Percentiles rank a stretch among this genome's conserved stretches.
phyloP scores from a whole-genome alignment of 2,329 filamentous ascomycete genomes.

The Whalleya microplaca region DNA sequence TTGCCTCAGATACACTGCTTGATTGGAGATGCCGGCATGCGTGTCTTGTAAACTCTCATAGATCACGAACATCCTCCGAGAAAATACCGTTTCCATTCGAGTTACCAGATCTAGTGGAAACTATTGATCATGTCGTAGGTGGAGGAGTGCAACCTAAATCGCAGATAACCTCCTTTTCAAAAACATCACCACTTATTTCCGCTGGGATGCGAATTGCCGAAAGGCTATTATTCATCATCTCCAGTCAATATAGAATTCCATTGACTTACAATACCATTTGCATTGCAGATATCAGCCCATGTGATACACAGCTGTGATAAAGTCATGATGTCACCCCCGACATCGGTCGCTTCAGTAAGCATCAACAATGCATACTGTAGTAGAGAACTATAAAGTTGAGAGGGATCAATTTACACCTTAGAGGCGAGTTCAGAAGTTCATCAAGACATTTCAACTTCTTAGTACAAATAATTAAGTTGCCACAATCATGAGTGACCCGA shows the following conservation, averaged over 20 bases:
- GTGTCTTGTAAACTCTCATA: background rate
- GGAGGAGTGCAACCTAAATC: background rate
- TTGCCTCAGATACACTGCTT: too few species aligned
- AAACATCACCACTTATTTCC: background rate
- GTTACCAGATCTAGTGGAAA: background rate
- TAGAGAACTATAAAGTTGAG: too few species aligned
- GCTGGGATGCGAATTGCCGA: background rate
- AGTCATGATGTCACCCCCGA: conserved; percentile 19
- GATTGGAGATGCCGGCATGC: background rate
- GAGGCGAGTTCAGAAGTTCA: background rate
- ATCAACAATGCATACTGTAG: too few species aligned
- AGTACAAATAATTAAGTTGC: background rate
- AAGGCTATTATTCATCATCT: background rate
- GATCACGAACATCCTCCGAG: background rate
- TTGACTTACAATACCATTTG: too few species aligned
- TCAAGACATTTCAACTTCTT: background rate
- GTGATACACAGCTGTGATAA: conserved; percentile 6
- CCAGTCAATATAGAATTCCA: too few species aligned
- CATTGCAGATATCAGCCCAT: background rate
- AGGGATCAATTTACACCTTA: background rate
- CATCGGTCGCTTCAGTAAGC: conserved; percentile 8
- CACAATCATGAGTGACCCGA: conserved; percentile 31
- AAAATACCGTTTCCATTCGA: background rate
- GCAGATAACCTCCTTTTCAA: background rate
- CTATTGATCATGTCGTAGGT: background rate